phyloP scores from a whole-genome alignment of 2,329 filamentous ascomycete genomes.

The Samsoniella hepiali region DNA sequence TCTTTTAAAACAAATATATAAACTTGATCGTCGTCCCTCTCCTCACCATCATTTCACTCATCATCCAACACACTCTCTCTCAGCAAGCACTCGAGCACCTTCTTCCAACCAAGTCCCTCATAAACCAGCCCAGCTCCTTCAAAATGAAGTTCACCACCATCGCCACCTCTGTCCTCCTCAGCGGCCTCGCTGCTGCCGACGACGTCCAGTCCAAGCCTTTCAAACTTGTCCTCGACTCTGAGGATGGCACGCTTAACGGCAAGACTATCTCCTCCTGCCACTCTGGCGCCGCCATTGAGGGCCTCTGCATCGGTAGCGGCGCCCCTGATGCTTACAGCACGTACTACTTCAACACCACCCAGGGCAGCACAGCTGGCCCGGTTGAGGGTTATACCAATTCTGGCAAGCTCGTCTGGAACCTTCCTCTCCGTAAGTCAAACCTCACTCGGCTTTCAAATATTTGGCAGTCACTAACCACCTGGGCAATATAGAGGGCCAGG shows the following conservation, averaged over 20 bases:
- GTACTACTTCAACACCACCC: conserved; percentile 17
- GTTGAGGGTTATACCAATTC: not conserved
- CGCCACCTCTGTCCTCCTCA: conserved; percentile 11
- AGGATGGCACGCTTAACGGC: conserved; percentile 2
- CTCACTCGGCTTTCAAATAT: no score
- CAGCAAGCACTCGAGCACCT: not conserved
- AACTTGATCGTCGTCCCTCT: not conserved
- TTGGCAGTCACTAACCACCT: not conserved
- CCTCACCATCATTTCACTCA: not conserved
- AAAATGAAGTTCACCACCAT: conserved; percentile 17
- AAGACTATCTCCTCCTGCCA: conserved; percentile 12
- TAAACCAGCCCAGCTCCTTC: not conserved
- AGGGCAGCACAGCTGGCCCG: conserved; percentile 4
- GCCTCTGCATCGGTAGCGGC: not conserved
- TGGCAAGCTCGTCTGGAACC: conserved; percentile 17
- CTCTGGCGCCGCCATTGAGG: conserved; percentile 17
- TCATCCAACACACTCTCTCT: not conserved
- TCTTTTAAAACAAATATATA: not conserved
- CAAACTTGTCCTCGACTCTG: conserved; percentile 16
- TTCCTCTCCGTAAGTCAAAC: conserved; percentile 8
- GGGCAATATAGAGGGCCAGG: not conserved
- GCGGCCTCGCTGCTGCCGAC: conserved; percentile 14
- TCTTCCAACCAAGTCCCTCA: not conserved
- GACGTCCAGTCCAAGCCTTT: conserved; percentile 18
- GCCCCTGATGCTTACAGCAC: not conserved